Evolutionary conservation across 2,329 filamentous ascomycete species (phyloP).

Genomic region (Fusarium phyllophilum): DNA sequence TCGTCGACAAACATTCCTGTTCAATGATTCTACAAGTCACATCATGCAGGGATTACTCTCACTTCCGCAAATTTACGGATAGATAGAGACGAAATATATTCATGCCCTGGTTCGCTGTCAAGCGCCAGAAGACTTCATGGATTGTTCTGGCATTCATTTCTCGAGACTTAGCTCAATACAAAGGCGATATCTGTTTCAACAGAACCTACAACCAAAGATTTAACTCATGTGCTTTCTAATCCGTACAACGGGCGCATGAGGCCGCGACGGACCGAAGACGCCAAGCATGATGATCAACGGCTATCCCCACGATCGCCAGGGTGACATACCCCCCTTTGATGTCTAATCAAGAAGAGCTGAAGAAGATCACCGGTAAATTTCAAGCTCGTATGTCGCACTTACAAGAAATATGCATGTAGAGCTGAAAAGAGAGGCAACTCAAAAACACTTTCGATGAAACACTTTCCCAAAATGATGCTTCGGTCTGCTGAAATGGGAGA

Average conservation of each 20-base stretch:
- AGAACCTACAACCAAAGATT: not conserved
- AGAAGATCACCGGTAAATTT: conserved; percentile 15
- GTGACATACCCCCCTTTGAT: not conserved
- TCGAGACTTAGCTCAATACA: not conserved
- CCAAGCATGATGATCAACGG: conserved; percentile 14
- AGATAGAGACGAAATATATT: not conserved
- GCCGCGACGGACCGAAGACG: not conserved
- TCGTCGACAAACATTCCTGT: not conserved
- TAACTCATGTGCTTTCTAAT: not conserved
- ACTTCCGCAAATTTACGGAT: not conserved
- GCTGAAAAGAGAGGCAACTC: conserved; percentile 20
- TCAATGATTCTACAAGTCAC: not conserved
- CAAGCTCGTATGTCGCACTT: conserved; percentile 1
- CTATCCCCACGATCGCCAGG: conserved; percentile 15
- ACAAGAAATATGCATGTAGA: not conserved
- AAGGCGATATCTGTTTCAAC: not conserved
- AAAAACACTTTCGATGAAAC: not conserved
- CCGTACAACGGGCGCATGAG: not conserved
- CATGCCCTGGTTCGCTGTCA: not conserved
- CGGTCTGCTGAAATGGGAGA: not conserved
- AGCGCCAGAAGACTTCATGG: too few relatives aligned
- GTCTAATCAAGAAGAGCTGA: conserved; percentile 22
- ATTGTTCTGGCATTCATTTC: not conserved
- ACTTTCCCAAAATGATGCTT: not conserved
- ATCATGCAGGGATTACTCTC: not conserved